Base-by-base conservation (phyloP, 805 yeast species). In the Metschnikowia peoriensis region DNA sequence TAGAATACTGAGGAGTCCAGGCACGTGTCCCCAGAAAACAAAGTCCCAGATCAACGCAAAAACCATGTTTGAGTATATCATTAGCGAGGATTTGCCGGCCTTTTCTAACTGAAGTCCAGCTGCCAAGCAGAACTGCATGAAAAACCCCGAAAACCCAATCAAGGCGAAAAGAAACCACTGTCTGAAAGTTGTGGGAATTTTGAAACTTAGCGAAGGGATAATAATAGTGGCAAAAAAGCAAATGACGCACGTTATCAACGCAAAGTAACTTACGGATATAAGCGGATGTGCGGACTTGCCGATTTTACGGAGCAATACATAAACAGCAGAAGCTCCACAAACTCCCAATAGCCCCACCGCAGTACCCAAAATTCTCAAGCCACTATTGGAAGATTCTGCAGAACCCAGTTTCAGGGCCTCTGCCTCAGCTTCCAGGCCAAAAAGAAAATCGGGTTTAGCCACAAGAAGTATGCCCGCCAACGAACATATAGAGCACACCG, bases 261-360 rank as follows among this genome's bases (percentile, higher is more conserved):
- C 84, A 69, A 87, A 89, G 64, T 85, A 86, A 48, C 89, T 80
- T 1, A 91, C 97, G 27, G 89, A 83, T 41, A 90, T 66, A 28
- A 91, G 73, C 0, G 97, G 90, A 67, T 90, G 96, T 1, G 90
- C 94, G 39, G 81, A 70, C 48, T 79, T 80, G 27, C 96, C 96
- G 38, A 92, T 86, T 56, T 80, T 83, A 38, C 96, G 75, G 50
- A 91, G 81, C 9, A 84, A 72, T 44, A 89, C 83, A 69, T 83
- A 85, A 8, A 89, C 92, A 6, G 75, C 63, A 32, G 87, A 83
- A 0, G 89, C 88, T 4, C 92, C 92, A 37, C 81, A 60, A 10
- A 86, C 86, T 8, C 96, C 91, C 7, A 81, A 50, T 12, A 90
- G 67, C 0, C 88, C 89, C 34, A 85, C 80, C 12, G 72, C 58